These are phyloP conservation scores for Ramaria rubella DNA, from an alignment of 768 basidiomycete species.

Conservation along the genomic window DNA sequence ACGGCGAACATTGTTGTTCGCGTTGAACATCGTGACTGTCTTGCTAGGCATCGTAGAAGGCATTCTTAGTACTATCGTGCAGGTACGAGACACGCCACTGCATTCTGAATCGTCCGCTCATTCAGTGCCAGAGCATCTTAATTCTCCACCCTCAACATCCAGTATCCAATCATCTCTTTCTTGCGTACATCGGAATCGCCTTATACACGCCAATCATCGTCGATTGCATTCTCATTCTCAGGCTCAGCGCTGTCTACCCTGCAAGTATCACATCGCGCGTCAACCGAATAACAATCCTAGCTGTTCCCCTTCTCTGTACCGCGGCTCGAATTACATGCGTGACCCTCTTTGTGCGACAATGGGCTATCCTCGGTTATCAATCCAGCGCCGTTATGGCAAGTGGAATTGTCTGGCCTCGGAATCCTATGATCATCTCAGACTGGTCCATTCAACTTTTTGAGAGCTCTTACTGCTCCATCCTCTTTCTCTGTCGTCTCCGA, in stretches of 20 bases:
- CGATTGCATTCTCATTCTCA: constrained; percentile 34
- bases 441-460: constrained; percentile 9
- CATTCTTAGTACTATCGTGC: constrained; percentile 16
- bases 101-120: neutral
- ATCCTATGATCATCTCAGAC: neutral
- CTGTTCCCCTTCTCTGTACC: constrained; percentile 26
- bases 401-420: neutral
- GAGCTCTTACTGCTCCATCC: constrained; percentile 22
- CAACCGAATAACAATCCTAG: constrained; percentile 19
- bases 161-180: constrained; percentile 14
- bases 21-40: constrained; percentile 27
- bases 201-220: constrained; percentile 29
- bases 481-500: constrained; percentile 24
- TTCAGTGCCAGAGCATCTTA: neutral
- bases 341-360: constrained; percentile 8
- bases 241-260: constrained; percentile 33
- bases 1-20: constrained; percentile 27
- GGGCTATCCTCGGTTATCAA: neutral
- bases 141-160: constrained; percentile 16
- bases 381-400: neutral
- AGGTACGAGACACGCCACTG: neutral
- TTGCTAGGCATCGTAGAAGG: constrained; percentile 19
- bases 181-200: constrained; percentile 20
- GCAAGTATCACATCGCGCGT: constrained; percentile 14
- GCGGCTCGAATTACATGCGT: constrained; percentile 24